Percentiles rank a stretch among this genome's conserved stretches.
Evolutionary conservation across 306 rosid genomes (phyloP).

Genomic region (Canavalia gladiata): DNA sequence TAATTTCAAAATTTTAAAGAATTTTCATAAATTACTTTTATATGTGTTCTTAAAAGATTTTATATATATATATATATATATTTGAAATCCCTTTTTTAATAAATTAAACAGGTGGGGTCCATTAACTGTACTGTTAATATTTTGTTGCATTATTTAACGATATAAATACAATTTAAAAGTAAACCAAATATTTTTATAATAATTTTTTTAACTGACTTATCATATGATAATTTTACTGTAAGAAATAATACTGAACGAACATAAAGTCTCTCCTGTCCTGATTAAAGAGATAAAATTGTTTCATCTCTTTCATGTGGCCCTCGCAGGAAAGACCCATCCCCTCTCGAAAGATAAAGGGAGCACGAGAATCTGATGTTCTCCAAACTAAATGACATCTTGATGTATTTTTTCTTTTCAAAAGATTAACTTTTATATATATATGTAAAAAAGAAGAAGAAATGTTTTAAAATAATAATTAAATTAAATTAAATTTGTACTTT

Average conservation of each 20-base stretch:
- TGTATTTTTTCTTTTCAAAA: no score
- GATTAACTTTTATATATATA: background rate
- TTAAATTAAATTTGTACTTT: background rate
- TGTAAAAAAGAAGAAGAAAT: background rate
- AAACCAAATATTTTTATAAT: background rate
- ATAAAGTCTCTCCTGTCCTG: background rate
- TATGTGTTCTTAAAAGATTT: no score
- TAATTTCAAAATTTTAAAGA: no score
- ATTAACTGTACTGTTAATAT: no score
- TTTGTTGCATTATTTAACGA: no score
- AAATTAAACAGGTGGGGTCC: no score
- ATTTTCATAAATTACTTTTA: no score
- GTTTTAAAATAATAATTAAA: background rate
- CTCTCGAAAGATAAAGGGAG: background rate
- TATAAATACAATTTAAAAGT: no score
- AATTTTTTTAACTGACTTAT: background rate
- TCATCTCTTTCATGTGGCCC: background rate
- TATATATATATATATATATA: no score
- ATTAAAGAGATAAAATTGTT: background rate
- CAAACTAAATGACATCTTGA: background rate
- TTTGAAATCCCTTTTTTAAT: no score
- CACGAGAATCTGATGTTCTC: slow-evolving; percentile 10
- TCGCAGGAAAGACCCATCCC: background rate
- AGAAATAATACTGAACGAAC: background rate
- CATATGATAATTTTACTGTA: background rate